Evolutionary conservation across 2,329 filamentous ascomycete species (phyloP), one percentile per base, ranked within the genome.

Genomic region (Didymella segeticola): DNA sequence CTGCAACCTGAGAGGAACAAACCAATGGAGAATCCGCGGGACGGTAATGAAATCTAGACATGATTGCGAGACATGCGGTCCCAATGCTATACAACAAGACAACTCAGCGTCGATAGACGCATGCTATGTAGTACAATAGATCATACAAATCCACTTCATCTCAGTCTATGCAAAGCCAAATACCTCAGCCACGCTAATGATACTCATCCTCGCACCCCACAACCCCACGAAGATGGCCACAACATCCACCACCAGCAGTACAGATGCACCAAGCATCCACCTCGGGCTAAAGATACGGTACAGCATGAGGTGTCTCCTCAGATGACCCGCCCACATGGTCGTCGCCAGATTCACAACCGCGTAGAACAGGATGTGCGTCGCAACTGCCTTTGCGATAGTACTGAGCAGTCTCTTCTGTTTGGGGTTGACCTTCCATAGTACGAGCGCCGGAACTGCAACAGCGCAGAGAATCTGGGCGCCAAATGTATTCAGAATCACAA

Each of bases 291-390:
- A 99, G 36, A 99, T 91, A 34, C 95, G 84, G 77, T 95, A 99
- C 25, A 99, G 83, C 95, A 99, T 99, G 59, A 99, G 82, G 79
- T 99, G 95, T 45, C 95, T 83, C 47, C 95, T 83, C 67, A 99
- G 77, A 78, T 91, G 88, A 1, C 90, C 93, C 0, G 93, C 91
- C 89, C 93, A 97, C 73, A 89, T 86, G 65, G 95, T 96, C 4
- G 93, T 96, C 0, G 91, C 90, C 19, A 96, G 77, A 23, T 89
- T 89, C 70, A 97, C 84, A 8, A 90, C 88, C 5, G 90, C 90
- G 70, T 92, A 95, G 71, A 93, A 96, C 1, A 89, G 79, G 5
- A 93, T 77, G 68, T 96, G 92, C 22, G 88, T 89, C 14, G 85
- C 88, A 47, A 92, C 80, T 0, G 87, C 86, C 52, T 88, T 86